Percentiles rank a stretch among this genome's conserved stretches.
phyloP scores from a whole-genome alignment of 495 filamentous ascomycete genomes.

The Podospora pseudopauciseta region DNA sequence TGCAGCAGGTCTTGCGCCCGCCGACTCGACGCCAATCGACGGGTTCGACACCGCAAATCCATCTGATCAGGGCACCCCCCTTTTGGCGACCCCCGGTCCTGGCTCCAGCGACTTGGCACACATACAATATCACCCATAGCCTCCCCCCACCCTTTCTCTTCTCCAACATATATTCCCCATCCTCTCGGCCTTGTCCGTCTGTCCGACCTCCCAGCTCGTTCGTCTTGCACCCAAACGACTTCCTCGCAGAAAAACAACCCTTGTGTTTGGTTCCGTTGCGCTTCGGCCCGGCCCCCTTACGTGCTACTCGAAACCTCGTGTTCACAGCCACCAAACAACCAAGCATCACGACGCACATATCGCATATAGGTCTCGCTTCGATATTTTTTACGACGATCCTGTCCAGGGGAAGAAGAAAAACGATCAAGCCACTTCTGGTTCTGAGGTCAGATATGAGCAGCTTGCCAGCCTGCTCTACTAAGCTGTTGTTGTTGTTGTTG shows the following conservation, averaged over 20 bases:
- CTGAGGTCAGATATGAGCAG: constrained; percentile 32
- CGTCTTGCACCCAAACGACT: neutral
- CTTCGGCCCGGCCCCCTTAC: constrained; percentile 6
- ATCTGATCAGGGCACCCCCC: constrained; percentile 11
- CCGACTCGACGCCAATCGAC: constrained; percentile 10
- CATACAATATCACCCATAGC: neutral
- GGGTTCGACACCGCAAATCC: constrained; percentile 17
- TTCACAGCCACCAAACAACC: constrained; percentile 9
- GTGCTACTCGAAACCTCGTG: constrained; percentile 34
- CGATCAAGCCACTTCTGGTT: neutral
- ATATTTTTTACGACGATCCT: neutral
- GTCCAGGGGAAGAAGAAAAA: neutral
- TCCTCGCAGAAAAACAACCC: neutral
- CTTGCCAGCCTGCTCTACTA: constrained; percentile 29
- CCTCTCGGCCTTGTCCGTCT: neutral
- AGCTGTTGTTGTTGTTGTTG: constrained; percentile 29
- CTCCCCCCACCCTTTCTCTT: neutral
- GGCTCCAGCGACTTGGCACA: constrained; percentile 15
- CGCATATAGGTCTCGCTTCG: constrained; percentile 1
- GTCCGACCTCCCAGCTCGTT: neutral
- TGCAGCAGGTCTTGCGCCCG: constrained; percentile 6
- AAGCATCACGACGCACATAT: constrained; percentile 2
- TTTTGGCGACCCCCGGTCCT: constrained; percentile 5
- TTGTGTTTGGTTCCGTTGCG: neutral
- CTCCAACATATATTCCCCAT: neutral